Evolutionary conservation across 2,329 filamentous ascomycete genomes (phyloP), one percentile per base, ranked within the genome.

Genomic region (Juglanconis juglandina): DNA sequence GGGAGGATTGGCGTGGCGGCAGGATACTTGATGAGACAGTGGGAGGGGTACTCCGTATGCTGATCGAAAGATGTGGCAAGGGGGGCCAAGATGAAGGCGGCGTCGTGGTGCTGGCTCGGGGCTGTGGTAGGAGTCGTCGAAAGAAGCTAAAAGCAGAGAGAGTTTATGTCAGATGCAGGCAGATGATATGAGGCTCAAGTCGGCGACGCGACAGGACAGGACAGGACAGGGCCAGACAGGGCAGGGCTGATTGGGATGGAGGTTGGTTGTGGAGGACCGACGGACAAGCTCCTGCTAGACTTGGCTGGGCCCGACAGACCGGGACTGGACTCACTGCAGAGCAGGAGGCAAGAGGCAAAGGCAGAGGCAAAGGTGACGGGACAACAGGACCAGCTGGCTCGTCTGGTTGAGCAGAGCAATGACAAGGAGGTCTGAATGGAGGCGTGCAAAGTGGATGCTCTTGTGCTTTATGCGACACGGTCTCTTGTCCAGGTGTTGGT

Each of bases 241-340:
- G 33, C 44, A 59, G 52, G 52, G 48, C 58, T 14, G 47, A 14
- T 48, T 46, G 55, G 35, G 35, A 56, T 56, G 34, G 46, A 32
- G 24, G 17, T 51, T 48, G n/a, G 53, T 30, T 42, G 54, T 58
- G 50, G 58, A 58, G 57, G 61, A 51, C 48, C 35, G 53, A 56
- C 61, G 44, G 32, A 53, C 58, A 63, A 61, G 54, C 58, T 63
- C 58, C 54, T 63, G 51, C 55, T 58, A n/a, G 54, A 47, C 55
- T 50, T 61, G 52, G 58, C 61, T 56, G 51, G 46, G 52, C 49
- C 17, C 46, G 61, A 55, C 49, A 56, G 17, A 32, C 9, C 46
- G 46, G 46, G 56, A 51, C 37, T 52, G 49, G 39, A 46, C 42
- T 30, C 32, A 47, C 44, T 41, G 46, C 24, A 32, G 13, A 41